Evolutionary conservation across 1,284 basidiomycete genomes (phyloP).

Genomic region (Hymenochaete sp.): DNA sequence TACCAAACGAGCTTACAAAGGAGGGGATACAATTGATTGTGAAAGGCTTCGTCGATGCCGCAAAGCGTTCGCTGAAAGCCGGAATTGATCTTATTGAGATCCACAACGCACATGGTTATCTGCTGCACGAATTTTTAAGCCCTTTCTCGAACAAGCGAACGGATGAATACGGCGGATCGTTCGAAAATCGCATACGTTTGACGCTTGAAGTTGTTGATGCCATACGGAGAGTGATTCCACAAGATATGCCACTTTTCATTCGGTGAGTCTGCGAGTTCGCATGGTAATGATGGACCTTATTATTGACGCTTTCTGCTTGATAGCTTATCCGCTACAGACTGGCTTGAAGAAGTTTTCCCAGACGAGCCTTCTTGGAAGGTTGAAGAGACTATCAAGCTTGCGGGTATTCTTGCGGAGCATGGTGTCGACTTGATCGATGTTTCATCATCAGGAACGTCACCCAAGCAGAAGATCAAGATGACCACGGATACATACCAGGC

Average conservation of each 20-base stretch:
- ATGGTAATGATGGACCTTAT: conserved; percentile 28
- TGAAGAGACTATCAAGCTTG: conserved; percentile 44
- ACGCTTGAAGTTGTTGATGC: conserved; percentile 37
- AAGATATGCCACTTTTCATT: conserved; percentile 39
- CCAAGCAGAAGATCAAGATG: conserved; percentile 31
- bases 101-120: conserved; percentile 47
- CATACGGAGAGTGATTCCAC: conserved; percentile 33
- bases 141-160: conserved; percentile 44
- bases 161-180: conserved; percentile 46
- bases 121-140: conserved; percentile 33
- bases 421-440: conserved; percentile 55
- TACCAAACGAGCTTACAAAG: conserved; percentile 43
- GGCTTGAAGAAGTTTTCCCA: conserved; percentile 40
- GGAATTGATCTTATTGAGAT: conserved; percentile 49
- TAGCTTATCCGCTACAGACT: conserved; percentile 48
- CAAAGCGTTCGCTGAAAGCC: conserved; percentile 35
- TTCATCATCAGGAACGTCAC: conserved; percentile 42
- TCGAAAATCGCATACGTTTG: conserved; percentile 44
- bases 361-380: conserved; percentile 42
- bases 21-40: conserved; percentile 41
- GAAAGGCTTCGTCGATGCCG: conserved; percentile 38
- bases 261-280: conserved; percentile 36
- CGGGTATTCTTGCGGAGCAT: conserved; percentile 39
- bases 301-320: conserved; percentile 27
- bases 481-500: conserved; percentile 28